Evolutionary conservation across 257 asterid genomes (phyloP).

Genomic region (Prunella vulgaris): DNA sequence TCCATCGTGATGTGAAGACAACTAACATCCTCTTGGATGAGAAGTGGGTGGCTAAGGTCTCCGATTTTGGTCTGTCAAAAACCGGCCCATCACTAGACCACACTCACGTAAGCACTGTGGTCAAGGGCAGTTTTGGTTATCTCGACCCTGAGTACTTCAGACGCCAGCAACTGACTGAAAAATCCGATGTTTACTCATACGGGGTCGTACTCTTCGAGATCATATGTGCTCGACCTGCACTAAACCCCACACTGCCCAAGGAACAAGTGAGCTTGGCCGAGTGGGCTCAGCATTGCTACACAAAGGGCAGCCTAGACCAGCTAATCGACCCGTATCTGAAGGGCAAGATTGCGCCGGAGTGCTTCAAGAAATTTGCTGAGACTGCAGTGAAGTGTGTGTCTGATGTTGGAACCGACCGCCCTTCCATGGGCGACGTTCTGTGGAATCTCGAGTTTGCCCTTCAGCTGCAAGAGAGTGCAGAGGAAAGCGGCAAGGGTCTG

Average conservation of each 20-base stretch:
- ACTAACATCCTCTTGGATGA: conserved; percentile 89
- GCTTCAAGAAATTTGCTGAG: conserved; percentile 79
- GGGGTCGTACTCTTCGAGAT: conserved; percentile 81
- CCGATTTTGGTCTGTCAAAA: conserved; percentile 85
- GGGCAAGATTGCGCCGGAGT: conserved; percentile 87
- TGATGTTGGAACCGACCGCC: conserved; percentile 79
- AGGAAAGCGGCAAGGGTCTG: conserved; percentile 64
- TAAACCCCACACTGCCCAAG: conserved; percentile 75
- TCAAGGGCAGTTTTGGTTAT: conserved; percentile 84
- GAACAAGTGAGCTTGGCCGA: conserved; percentile 92
- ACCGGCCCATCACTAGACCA: conserved; percentile 86
- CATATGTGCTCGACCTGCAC: conserved; percentile 78
- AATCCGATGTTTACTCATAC: conserved; percentile 74
- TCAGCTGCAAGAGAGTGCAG: conserved; percentile 91
- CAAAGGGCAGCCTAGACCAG: conserved; percentile 74
- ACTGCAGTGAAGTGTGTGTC: conserved; percentile 83
- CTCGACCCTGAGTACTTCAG: conserved; percentile 89
- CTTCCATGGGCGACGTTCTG: conserved; percentile 90
- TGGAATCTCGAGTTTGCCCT: conserved; percentile 94
- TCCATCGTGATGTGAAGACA: conserved; percentile 90
- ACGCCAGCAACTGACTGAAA: conserved; percentile 80
- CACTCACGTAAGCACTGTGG: conserved; percentile 89
- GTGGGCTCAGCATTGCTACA: conserved; percentile 81
- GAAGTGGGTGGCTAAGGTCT: conserved; percentile 89
- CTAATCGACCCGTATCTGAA: conserved; percentile 76